Evolutionary conservation across 192 early-diverging fungal genomes (phyloP).

Genomic region (Radiomyces spectabilis): DNA sequence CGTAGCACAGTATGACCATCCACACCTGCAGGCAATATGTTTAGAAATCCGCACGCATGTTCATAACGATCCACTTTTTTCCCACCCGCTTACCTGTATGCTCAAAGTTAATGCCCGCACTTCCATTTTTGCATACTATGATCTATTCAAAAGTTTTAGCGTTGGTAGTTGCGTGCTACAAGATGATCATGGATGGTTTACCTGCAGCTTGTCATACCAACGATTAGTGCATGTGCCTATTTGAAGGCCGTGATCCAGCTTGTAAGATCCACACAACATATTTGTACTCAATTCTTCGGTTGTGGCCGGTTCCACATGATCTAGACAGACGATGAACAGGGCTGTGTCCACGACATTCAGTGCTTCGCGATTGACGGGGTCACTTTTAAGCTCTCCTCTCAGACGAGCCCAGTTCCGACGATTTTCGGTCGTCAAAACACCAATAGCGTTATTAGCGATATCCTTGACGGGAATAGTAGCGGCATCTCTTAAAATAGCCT

Average conservation of each 20-base stretch:
- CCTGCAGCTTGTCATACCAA: conserved; percentile 78
- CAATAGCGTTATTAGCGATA: conserved; percentile 51
- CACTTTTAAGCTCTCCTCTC: conserved; percentile 45
- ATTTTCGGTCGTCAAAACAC: conserved; percentile 68
- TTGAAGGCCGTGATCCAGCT: conserved; percentile 35
- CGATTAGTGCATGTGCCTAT: conserved; percentile 58
- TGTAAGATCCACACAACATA: conserved; percentile 43
- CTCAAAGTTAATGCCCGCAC: conserved; percentile 84
- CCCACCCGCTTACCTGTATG: conserved; percentile 46
- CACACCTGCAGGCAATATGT: too few relatives aligned
- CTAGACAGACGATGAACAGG: conserved; percentile 69
- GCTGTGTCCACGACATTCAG: conserved; percentile 60
- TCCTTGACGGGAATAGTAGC: conserved; percentile 36
- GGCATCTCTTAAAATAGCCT: conserved; percentile 50
- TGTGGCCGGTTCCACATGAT: conserved; percentile 49
- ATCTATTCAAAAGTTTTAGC: conserved; percentile 39
- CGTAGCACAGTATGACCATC: conserved; percentile 45
- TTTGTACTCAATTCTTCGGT: conserved; percentile 33
- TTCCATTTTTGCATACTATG: conserved; percentile 68
- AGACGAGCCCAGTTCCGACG: conserved; percentile 67
- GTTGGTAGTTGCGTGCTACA: too few relatives aligned
- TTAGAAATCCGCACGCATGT: too few relatives aligned
- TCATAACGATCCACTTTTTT: too few relatives aligned
- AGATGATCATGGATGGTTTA: conserved; percentile 3
- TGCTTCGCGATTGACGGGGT: conserved; percentile 45